These are phyloP conservation scores for Penicillium canescens DNA, from an alignment of 495 filamentous ascomycete species.

Conservation along the genomic window DNA sequence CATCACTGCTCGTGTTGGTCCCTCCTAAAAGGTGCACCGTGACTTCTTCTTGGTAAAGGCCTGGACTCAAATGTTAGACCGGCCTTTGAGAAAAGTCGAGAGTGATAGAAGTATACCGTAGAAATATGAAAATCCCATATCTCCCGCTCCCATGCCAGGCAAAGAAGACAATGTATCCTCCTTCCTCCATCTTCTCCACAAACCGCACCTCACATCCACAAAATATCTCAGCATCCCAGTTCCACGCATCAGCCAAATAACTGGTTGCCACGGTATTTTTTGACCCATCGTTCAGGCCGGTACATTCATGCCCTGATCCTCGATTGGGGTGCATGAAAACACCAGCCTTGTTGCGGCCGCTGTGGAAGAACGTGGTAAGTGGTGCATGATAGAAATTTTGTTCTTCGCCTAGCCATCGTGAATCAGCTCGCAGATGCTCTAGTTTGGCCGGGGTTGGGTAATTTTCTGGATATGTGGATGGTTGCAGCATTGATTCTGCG, in stretches of 20 bases:
- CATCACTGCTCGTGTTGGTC: slow-evolving; percentile 61
- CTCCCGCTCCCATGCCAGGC: slow-evolving; percentile 62
- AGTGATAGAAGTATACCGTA: not conserved
- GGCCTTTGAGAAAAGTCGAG: too few species aligned
- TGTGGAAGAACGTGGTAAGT: slow-evolving; percentile 62
- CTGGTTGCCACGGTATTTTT: slow-evolving; percentile 67
- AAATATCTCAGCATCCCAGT: slow-evolving; percentile 74
- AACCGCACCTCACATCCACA: slow-evolving; percentile 70
- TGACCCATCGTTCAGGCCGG: slow-evolving; percentile 67
- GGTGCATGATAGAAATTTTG: slow-evolving; percentile 56
- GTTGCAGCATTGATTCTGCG: slow-evolving; percentile 58
- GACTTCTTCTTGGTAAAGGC: slow-evolving; percentile 48
- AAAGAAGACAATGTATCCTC: slow-evolving; percentile 64
- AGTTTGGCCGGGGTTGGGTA: slow-evolving; percentile 57
- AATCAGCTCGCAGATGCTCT: slow-evolving; percentile 57
- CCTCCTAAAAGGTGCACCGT: slow-evolving; percentile 72
- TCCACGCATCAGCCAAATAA: slow-evolving; percentile 72
- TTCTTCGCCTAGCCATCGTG: slow-evolving; percentile 46
- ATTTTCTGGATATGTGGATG: slow-evolving; percentile 55
- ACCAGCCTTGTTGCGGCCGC: slow-evolving; percentile 60
- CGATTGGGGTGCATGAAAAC: slow-evolving; percentile 61
- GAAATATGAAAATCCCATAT: slow-evolving; percentile 14
- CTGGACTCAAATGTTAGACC: not conserved
- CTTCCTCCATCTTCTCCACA: slow-evolving; percentile 52
- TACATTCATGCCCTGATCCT: slow-evolving; percentile 61